These are phyloP conservation scores for Tylopilus sp. DNA, from an alignment of 1,284 basidiomycete species.

Conservation along the genomic window DNA sequence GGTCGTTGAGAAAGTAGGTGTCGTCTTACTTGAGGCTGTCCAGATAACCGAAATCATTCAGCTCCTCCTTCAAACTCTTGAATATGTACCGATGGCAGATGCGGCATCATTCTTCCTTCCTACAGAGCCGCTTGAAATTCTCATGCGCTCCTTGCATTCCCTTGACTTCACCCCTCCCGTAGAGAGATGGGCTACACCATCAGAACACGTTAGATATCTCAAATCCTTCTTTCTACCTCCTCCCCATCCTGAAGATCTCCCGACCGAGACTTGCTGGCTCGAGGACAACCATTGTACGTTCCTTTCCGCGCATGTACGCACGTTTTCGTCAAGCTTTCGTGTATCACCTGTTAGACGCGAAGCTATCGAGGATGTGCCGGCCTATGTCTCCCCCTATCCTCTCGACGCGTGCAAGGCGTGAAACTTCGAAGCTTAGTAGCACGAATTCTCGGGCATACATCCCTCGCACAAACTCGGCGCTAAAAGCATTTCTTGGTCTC, in stretches of 20 bases:
- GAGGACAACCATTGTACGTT: conserved; percentile 34
- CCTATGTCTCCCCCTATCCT: conserved; percentile 42
- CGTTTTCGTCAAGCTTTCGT: conserved; percentile 19
- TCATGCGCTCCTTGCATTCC: conserved; percentile 36
- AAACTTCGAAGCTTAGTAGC: conserved; percentile 37
- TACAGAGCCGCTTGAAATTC: conserved; percentile 46
- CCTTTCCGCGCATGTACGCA: conserved; percentile 10
- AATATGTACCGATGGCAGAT: conserved; percentile 45
- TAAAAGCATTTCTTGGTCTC: conserved; percentile 18
- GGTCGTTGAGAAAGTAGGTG: conserved; percentile 45
- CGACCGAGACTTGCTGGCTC: conserved; percentile 35
- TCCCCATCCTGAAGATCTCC: conserved; percentile 23
- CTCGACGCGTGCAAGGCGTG: conserved; percentile 35
- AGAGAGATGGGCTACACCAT: conserved; percentile 41
- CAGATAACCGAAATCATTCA: conserved; percentile 22
- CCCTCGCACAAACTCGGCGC: conserved; percentile 25
- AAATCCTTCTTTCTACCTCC: conserved; percentile 28
- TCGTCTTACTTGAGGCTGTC: neutral
- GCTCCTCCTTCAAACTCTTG: conserved; percentile 44
- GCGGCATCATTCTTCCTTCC: conserved; percentile 47
- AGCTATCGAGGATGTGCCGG: conserved; percentile 23
- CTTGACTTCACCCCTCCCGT: conserved; percentile 38
- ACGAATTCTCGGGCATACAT: conserved; percentile 20
- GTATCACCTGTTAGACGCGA: conserved; percentile 19
- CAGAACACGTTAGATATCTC: conserved; percentile 38